These are phyloP conservation scores for Aspergillus neotritici DNA, from an alignment of 2,329 filamentous ascomycete genomes.

Conservation along the genomic window DNA sequence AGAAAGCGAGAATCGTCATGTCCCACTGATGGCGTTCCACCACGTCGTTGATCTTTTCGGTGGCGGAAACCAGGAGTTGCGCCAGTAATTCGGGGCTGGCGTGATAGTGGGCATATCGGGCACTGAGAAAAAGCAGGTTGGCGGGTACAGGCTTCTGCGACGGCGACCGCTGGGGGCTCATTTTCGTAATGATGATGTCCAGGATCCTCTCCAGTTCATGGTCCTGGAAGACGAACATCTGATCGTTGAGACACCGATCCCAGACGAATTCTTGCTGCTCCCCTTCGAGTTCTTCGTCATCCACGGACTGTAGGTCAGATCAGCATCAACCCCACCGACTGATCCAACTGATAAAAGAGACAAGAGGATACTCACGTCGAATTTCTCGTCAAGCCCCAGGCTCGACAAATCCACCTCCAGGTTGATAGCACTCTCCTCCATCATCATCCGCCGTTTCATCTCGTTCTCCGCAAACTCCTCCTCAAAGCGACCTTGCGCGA, in stretches of 20 bases:
- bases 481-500: slow-evolving; percentile 89
- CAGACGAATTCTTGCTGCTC: slow-evolving; percentile 94
- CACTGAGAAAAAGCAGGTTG: slow-evolving; percentile 93
- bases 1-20: slow-evolving; percentile 98
- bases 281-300: slow-evolving; percentile 82
- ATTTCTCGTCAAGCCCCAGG: slow-evolving; percentile 89
- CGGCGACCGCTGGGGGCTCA: slow-evolving; percentile 91
- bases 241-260: slow-evolving; percentile 88
- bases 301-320: slow-evolving; percentile 45
- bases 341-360: background rate
- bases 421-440: slow-evolving; percentile 98
- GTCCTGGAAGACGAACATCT: slow-evolving; percentile 99
- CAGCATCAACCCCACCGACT: slow-evolving; percentile 1
- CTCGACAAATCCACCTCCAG: slow-evolving; percentile 94
- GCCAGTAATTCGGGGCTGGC: slow-evolving; percentile 77
- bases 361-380: slow-evolving; percentile 61
- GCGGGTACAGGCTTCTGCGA: slow-evolving; percentile 97
- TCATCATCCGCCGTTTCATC: slow-evolving; percentile 85
- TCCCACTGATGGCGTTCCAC: slow-evolving; percentile 98
- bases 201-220: slow-evolving; percentile 85
- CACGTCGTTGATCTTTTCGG: slow-evolving; percentile 94
- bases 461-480: slow-evolving; percentile 97
- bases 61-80: slow-evolving; percentile 74
- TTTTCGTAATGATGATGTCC: slow-evolving; percentile 93
- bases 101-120: slow-evolving; percentile 94